Conservation (phyloP, 768 basidiomycete species). For the Infundibulicybe gibba region DNA sequence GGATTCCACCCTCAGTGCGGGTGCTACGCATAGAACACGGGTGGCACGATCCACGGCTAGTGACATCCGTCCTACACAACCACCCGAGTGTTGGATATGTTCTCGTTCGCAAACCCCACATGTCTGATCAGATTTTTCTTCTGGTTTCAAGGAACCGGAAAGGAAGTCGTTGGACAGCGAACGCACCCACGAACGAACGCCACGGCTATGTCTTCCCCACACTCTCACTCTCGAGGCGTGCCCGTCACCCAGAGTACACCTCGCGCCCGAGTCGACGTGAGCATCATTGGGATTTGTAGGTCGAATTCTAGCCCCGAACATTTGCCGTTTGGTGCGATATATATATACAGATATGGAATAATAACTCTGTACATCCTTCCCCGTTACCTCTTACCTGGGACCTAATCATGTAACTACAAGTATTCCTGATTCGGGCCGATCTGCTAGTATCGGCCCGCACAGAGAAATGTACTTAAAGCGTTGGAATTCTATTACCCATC, state of each 20-base stretch:
- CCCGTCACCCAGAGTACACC: too few relatives aligned
- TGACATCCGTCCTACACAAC: constrained; percentile 28
- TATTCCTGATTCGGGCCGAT: too few relatives aligned
- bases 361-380: constrained; percentile 1
- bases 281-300: too few relatives aligned
- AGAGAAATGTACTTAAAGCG: too few relatives aligned
- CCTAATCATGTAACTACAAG: too few relatives aligned
- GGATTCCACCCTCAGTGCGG: constrained; percentile 34
- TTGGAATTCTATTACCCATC: too few relatives aligned
- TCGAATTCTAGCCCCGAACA: too few relatives aligned
- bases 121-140: constrained; percentile 29
- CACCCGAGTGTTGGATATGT: constrained; percentile 30
- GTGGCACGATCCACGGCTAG: constrained; percentile 42
- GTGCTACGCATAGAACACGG: constrained; percentile 38
- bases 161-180: background rate
- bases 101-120: constrained; percentile 25
- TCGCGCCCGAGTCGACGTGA: too few relatives aligned
- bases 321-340: too few relatives aligned
- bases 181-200: constrained; percentile 2
- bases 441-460: too few relatives aligned
- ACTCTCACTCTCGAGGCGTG: background rate
- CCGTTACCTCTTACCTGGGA: background rate
- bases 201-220: background rate
- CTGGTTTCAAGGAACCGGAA: constrained; percentile 14
- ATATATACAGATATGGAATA: background rate